Evolutionary conservation across 495 filamentous ascomycete genomes (phyloP), one percentile per base, ranked within the genome.

Genomic region (Penicillium bovifimosum): DNA sequence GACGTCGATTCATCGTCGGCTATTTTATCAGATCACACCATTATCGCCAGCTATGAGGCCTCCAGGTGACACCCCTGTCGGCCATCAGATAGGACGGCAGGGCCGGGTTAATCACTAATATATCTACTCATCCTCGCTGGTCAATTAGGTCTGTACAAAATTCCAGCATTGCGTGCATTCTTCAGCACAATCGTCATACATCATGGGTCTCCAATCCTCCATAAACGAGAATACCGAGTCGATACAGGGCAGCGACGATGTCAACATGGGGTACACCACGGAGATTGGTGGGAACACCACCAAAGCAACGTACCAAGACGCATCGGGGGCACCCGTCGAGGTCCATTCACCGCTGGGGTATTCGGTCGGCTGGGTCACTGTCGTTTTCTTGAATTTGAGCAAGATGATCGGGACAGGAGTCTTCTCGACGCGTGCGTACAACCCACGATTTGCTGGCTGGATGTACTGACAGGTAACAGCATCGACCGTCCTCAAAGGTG

Each of bases 391-490:
- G 24, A 86, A 86, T 52, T 56, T 87, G 24, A 81, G 77, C 53
- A 77, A 80, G 60, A 86, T 86, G 81, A 76, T 86, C 48, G 83
- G 83, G 0, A 85, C 82, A 0, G 82, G 83, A 10, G 75, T 86
- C 3, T 86, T 81, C 62, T 82, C 81, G 14, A 85, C 82, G 6
- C 82, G 80, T 83, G 44, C 57, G 80, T 64, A 18, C 8, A 24
- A 14, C 8, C 5, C 10, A 2, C 20, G 4, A 24, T 24, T 24
- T 24, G 20, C 20, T 24, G 2, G 20, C 20, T 2, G 10, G 7
- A 9, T 7, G 16, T 34, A 14, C 38, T 50, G 0, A 50, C 6
- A 14, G 1, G 3, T 1, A 9, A 47, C 17, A 31, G 40, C 14
- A 46, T 51, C 41, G 41, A 83, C 40, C 6, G 81, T 86, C 27